Evolutionary conservation across 73 alveolate genomes (phyloP), one percentile per base, ranked within the genome.

Genomic region (Paramecium sonneborni): DNA sequence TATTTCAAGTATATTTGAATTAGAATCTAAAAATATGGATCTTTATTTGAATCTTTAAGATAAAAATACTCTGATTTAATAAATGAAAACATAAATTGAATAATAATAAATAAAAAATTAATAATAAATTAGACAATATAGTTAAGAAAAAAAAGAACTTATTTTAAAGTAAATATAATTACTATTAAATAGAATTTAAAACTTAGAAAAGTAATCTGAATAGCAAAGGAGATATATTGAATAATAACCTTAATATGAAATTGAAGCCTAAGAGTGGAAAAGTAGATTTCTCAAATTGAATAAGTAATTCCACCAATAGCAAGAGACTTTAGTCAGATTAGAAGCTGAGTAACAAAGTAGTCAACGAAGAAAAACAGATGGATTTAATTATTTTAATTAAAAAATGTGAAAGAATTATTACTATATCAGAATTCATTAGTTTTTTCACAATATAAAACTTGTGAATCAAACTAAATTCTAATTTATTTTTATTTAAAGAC

Each of bases 191-290:
- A 62, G 84, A 32, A 32, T 62, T 30, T 26, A 62, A 24, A 30
- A 62, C 12, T 20, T 62, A 23, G 84, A 62, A 62, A 62, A 62
- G 7, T 62, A 62, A 62, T 62, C 26, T 3, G 39, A 62, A 62
- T 30, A 23, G 14, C 44, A 62, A 62, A 26, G 46, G 24, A 62
- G 44, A 30, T 62, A 62, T 32, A 62, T 62, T 1, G 21, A 62
- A 15, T 62, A 62, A 32, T 12, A 11, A 62, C 84, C 84, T 10
- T 14, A 30, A 62, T 62, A 11, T 62, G 84, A 62, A 62, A 28
- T 62, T 62, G 84, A 62, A 62, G 84, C 44, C 12, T 14, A 62
- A 26, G 84, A 62, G 24, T 62, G 84, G 84, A 62, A 62, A 32
- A 62, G 15, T 26, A 62, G 44, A 62, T 62, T 62, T 44, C 44